Evolutionary conservation across 2,329 filamentous ascomycete species (phyloP).

Genomic region (Clonostachys byssicola): DNA sequence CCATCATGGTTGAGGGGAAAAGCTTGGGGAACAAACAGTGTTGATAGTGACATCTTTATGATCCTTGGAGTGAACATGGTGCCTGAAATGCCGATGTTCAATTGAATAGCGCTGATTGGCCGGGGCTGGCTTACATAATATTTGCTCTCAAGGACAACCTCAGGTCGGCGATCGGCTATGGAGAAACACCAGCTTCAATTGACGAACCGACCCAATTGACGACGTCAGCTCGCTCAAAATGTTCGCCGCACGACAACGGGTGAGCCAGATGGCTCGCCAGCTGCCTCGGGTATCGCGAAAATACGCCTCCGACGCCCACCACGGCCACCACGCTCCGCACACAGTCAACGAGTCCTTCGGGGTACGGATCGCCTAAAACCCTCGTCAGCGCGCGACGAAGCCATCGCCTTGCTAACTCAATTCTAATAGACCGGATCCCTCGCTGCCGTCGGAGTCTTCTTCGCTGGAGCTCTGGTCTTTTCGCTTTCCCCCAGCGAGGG

Average conservation of each 20-base stretch:
- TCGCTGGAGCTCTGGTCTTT: conserved; percentile 40
- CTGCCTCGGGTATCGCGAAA: conserved; percentile 34
- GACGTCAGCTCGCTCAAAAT: conserved; percentile 23
- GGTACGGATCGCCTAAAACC: conserved; percentile 34
- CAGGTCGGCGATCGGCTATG: background rate
- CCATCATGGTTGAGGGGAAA: too few species aligned
- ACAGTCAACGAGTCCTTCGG: conserved; percentile 50
- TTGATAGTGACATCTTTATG: too few species aligned
- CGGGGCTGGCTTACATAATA: background rate
- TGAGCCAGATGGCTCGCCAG: conserved; percentile 27
- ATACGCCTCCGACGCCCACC: conserved; percentile 52
- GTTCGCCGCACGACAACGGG: conserved; percentile 40
- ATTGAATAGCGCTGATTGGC: background rate
- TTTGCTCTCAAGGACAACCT: background rate
- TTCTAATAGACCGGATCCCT: conserved; percentile 31
- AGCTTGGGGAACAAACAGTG: too few species aligned
- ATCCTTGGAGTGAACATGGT: too few species aligned
- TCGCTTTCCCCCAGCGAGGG: conserved; percentile 44
- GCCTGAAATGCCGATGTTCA: background rate
- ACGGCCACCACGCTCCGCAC: conserved; percentile 40
- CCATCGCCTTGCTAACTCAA: background rate
- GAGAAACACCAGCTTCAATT: background rate
- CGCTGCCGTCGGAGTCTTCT: conserved; percentile 36
- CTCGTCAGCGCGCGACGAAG: conserved; percentile 3
- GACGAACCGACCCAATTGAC: conserved; percentile 15